Evolutionary conservation across 192 early-diverging fungal genomes (phyloP).

Genomic region (Spinellus fusiger): DNA sequence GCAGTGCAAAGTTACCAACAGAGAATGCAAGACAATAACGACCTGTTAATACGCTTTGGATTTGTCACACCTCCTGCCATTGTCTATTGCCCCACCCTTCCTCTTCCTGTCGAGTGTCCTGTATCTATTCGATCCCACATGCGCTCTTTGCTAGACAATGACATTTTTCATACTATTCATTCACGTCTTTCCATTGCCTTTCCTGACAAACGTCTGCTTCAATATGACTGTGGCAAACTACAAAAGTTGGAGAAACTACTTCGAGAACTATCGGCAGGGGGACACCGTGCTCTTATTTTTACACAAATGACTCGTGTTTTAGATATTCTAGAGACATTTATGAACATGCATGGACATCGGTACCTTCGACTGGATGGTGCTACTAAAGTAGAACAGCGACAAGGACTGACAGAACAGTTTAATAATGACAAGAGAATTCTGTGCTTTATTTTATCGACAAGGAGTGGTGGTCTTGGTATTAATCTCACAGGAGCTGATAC

Average conservation of each 20-base stretch:
- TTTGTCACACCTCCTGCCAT: constrained; percentile 55
- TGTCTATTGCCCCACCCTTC: constrained; percentile 14
- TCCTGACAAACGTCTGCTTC: constrained; percentile 75
- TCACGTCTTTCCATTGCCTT: constrained; percentile 70
- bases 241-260: constrained; percentile 54
- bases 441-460: constrained; percentile 56
- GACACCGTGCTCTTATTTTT: constrained; percentile 58
- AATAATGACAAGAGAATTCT: constrained; percentile 51
- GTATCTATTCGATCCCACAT: constrained; percentile 18
- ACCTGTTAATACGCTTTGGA: constrained; percentile 48
- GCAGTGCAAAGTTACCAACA: constrained; percentile 32
- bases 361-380: constrained; percentile 58
- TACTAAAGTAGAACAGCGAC: constrained; percentile 53
- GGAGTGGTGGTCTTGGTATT: constrained; percentile 73
- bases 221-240: constrained; percentile 81
- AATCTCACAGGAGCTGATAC: constrained; percentile 77
- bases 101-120: constrained; percentile 7
- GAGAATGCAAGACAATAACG: constrained; percentile 29
- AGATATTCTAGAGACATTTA: constrained; percentile 60
- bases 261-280: constrained; percentile 48
- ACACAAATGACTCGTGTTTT: constrained; percentile 66
- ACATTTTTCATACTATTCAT: constrained; percentile 53
- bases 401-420: constrained; percentile 52
- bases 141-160: constrained; percentile 26
- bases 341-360: constrained; percentile 61